Base-by-base conservation (phyloP, 2,329 filamentous ascomycete species). In the Cercospora sojina region DNA sequence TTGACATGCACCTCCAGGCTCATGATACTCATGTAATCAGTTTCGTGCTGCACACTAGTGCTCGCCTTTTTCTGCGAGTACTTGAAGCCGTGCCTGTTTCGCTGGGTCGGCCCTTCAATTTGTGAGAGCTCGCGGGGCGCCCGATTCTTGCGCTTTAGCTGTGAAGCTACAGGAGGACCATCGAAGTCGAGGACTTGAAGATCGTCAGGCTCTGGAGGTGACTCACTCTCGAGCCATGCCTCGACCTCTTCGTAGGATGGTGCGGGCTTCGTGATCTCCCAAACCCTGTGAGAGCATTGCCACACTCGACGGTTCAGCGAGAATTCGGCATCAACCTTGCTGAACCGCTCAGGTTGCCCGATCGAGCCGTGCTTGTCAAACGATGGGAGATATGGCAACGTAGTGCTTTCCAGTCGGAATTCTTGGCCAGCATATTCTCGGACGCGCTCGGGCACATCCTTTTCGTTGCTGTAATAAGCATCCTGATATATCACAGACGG, bases 21-120 rank as follows among this genome's bases (percentile, higher is more conserved):
- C 91, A 99, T 93, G 18, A 90, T 92, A 72, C 91, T 97, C 95
- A 99, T 98, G 77, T 97, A 96, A 72, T 95, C 91, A 2, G 88
- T 88, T 77, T 96, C 92, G 71, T 94, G 91, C 74, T 92, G 87
- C 18, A 96, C 88, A 71, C 88, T 92, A 0, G 89, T 91, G 1
- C 89, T 89, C 71, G 88, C 87, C 68, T 86, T 84, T 74, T 89
- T 91, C 71, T 93, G 92, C 0, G 90, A 92, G 77, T 91, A 96
- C 76, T 93, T 95, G 82, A 93, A 94, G 0, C 90, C 92, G 75
- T 94, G 85, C 67, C 87, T 89, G 73, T 92, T 91, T 75, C 86
- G 90, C 61, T 94, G 93, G 0, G 94, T 97, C 0, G 93, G 88
- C 0, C 91, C 92, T 59, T 96, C 91, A 62, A 98, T 94, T 75